Base-by-base conservation (phyloP, 352 stramenopile species). In the Phytophthora megakarya region DNA sequence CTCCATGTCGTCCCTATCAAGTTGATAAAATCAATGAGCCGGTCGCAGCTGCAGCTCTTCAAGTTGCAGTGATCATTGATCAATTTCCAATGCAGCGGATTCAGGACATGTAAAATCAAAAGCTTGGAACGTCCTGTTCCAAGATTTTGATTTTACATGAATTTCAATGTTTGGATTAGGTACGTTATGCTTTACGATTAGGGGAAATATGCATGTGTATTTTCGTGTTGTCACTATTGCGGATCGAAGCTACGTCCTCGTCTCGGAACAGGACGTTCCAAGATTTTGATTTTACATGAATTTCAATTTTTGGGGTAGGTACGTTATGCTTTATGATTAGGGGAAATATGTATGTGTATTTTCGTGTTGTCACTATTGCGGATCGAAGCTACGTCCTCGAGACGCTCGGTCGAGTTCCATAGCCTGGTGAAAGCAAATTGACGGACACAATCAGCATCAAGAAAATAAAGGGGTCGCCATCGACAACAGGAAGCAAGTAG, bases 331-430 rank as follows among this genome's bases (percentile, higher is more conserved):
- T 4, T 32, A 35, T 35, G 30, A 5, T 35, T 35, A 11, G 10
- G 30, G 30, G 30, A 35, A 13, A n/a, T 38, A 63, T 58, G 56
- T 25, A 71, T 30, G 43, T 63, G 59, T 59, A 60, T 63, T 67
- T 55, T 61, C 18, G 12, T 54, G 38, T 8, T 33, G 9, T 38
- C 57, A 53, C 46, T 67, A 61, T 32, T 66, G 55, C 25, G 73
- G 43, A 15, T 86, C 70, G 32, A 73, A 70, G 12, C 55, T 52
- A 26, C 75, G 66, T 30, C 75, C 60, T 45, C 75, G 73, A 39
- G 80, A 85, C 45, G 72, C 66, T 11, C 82, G 82, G 47, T 89
- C 80, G n/a, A 91, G 76, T 44, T 88, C 82, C 80, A 91, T 81
- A 8, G 80, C 82, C 78, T 88, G 46, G 49, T 19, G 16, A 39